These are phyloP conservation scores for Termitomyces sp. DNA, from an alignment of 768 basidiomycete genomes.

Conservation along the genomic window DNA sequence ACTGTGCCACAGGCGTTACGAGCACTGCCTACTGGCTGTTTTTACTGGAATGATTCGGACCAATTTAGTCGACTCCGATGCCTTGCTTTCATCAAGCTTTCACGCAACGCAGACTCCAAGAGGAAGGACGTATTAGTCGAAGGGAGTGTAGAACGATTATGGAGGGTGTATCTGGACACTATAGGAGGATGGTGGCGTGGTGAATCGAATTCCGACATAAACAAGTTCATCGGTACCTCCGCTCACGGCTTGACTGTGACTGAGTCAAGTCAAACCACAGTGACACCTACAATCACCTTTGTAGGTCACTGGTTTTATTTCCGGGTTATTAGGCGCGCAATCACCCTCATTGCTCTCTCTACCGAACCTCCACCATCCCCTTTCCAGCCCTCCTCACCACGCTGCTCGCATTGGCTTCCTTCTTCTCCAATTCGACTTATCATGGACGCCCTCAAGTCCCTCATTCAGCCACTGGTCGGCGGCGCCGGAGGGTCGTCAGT, in stretches of 20 bases:
- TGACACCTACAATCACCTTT: constrained; percentile 10
- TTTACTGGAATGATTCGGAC: neutral
- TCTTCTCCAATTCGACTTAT: constrained; percentile 6
- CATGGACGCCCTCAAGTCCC: constrained; percentile 81
- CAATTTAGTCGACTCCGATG: neutral
- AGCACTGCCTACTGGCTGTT: neutral
- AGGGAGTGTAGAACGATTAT: neutral
- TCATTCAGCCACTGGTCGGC: constrained; percentile 77
- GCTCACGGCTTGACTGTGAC: constrained; percentile 18
- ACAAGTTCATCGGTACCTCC: constrained; percentile 6
- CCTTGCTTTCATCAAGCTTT: neutral
- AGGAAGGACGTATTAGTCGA: neutral
- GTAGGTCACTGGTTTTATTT: constrained; percentile 15
- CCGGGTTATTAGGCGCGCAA: constrained; percentile 15
- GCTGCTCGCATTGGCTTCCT: constrained; percentile 20
- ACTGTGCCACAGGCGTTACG: neutral
- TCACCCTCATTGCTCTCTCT: constrained; percentile 9
- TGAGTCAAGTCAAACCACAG: constrained; percentile 14
- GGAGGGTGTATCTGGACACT: neutral
- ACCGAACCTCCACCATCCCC: constrained; percentile 12
- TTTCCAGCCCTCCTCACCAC: neutral
- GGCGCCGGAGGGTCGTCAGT: constrained; percentile 72
- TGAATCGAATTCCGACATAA: neutral
- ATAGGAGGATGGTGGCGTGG: constrained; percentile 7
- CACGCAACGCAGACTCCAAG: neutral